Percentiles rank a stretch among this genome's conserved stretches.
phyloP scores from a whole-genome alignment of 495 filamentous ascomycete species.

The Friedmanniomyces simplex region DNA sequence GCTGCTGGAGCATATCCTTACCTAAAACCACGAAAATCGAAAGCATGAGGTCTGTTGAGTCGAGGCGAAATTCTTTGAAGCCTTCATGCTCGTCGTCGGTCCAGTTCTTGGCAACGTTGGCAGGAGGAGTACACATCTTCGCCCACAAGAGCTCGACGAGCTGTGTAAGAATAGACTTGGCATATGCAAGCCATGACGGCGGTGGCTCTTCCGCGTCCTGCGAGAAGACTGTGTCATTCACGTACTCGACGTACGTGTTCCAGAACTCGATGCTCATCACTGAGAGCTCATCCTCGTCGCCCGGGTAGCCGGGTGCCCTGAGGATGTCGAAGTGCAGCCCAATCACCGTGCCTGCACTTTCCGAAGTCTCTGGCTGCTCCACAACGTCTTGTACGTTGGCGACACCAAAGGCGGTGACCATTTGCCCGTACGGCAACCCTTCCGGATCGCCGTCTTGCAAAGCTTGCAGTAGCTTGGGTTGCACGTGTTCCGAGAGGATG shows the following conservation, averaged over 20 bases:
- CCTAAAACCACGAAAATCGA: conserved; percentile 62
- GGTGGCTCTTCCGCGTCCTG: background rate
- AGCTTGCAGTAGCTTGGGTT: conserved; percentile 5
- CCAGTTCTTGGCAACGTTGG: conserved; percentile 42
- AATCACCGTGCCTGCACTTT: conserved; percentile 2
- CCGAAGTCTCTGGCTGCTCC: conserved; percentile 8
- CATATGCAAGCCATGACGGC: conserved; percentile 7
- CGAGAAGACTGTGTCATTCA: conserved; percentile 32
- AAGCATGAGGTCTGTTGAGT: conserved; percentile 15
- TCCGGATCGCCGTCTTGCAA: conserved; percentile 8
- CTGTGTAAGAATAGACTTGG: conserved; percentile 5
- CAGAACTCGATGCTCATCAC: conserved; percentile 75
- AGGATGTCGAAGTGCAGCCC: conserved; percentile 32
- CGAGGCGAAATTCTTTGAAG: conserved; percentile 59
- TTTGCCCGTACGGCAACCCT: conserved; percentile 6
- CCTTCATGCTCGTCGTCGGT: conserved; percentile 57
- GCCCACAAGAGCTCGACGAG: conserved; percentile 12
- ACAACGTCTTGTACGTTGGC: conserved; percentile 16
- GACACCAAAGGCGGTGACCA: conserved; percentile 15
- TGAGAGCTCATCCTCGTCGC: conserved; percentile 67
- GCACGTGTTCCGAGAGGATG: conserved; percentile 33
- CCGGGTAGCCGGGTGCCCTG: conserved; percentile 60
- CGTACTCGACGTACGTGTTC: conserved; percentile 55
- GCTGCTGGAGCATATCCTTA: conserved; percentile 53
- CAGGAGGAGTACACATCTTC: conserved; percentile 23